Percentiles rank a stretch among this genome's conserved stretches.
Conservation (phyloP, 768 basidiomycete species). For the Hydnum rufescens region DNA sequence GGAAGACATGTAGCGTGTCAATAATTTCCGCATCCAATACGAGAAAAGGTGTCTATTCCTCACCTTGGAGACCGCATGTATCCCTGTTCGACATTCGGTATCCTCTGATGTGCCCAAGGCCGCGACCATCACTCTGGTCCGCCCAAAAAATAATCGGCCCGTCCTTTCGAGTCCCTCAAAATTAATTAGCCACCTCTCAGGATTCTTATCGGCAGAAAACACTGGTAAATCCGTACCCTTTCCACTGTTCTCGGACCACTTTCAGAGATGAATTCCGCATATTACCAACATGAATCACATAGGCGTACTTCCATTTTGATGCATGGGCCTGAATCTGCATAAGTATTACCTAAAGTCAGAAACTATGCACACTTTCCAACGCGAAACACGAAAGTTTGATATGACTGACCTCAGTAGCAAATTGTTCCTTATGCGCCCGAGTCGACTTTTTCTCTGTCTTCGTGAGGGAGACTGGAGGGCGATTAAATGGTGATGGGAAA, state of each 20-base stretch:
- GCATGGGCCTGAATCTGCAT: constrained; percentile 56
- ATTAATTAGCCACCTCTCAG: no score
- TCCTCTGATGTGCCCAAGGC: constrained; percentile 75
- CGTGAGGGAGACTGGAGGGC: constrained; percentile 57
- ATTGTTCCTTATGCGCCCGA: constrained; percentile 66
- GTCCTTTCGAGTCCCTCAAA: constrained; percentile 32
- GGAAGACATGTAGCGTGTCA: background rate
- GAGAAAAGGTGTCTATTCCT: constrained; percentile 9
- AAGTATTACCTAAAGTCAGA: background rate
- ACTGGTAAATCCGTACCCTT: constrained; percentile 32
- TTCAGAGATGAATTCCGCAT: constrained; percentile 92
- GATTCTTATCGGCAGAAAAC: background rate
- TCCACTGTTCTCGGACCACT: constrained; percentile 85
- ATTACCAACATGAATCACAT: constrained; percentile 86
- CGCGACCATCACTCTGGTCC: constrained; percentile 83
- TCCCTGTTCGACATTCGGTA: constrained; percentile 63
- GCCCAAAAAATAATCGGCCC: constrained; percentile 78
- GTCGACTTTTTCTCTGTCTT: constrained; percentile 81
- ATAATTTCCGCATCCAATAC: no score
- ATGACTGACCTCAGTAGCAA: constrained; percentile 52
- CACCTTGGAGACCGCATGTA: constrained; percentile 65
- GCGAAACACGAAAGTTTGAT: background rate
- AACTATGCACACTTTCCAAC: background rate
- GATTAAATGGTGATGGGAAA: background rate
- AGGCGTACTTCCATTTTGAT: constrained; percentile 88